These are phyloP conservation scores for Vitis hybrid DNA, from an alignment of 177 flowering plant genomes.

Conservation along the genomic window DNA sequence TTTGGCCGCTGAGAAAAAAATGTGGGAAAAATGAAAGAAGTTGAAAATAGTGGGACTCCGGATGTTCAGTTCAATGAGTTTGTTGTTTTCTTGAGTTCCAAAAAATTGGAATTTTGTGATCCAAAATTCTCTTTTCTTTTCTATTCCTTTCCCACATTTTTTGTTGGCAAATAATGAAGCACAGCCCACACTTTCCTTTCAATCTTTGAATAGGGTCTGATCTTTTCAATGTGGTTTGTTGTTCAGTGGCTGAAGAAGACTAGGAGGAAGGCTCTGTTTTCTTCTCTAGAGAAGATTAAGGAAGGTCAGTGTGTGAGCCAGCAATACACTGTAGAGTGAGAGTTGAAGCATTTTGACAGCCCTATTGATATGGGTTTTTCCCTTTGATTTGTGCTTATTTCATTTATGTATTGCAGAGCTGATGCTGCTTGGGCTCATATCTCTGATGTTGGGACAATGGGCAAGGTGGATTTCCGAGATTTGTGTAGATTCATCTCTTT, in stretches of 20 bases:
- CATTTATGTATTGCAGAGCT: slow-evolving; percentile 50
- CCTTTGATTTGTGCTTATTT: slow-evolving; percentile 1
- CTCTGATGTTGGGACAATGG: slow-evolving; percentile 88
- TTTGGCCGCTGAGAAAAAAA: slow-evolving; percentile 7
- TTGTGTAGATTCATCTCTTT: slow-evolving; percentile 83
- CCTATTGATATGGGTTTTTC: neutral
- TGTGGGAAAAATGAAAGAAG: neutral
- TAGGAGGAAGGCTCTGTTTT: slow-evolving; percentile 79
- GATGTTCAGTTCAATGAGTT: neutral
- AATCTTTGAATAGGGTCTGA: slow-evolving; percentile 2
- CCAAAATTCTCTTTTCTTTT: neutral
- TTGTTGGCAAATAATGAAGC: neutral
- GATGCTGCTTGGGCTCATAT: slow-evolving; percentile 97
- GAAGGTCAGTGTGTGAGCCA: slow-evolving; percentile 54
- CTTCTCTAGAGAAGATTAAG: slow-evolving; percentile 86
- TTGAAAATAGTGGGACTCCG: too few species aligned
- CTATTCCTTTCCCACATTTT: neutral
- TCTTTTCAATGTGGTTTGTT: slow-evolving; percentile 2
- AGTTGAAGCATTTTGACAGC: neutral
- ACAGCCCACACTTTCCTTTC: neutral
- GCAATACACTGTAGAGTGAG: neutral
- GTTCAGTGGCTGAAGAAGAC: slow-evolving; percentile 88
- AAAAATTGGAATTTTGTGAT: slow-evolving; percentile 4
- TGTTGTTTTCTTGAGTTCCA: slow-evolving; percentile 1
- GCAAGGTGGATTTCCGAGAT: slow-evolving; percentile 84